These are phyloP conservation scores for Beauveria australis DNA, from an alignment of 2,329 filamentous ascomycete species.

Conservation along the genomic window DNA sequence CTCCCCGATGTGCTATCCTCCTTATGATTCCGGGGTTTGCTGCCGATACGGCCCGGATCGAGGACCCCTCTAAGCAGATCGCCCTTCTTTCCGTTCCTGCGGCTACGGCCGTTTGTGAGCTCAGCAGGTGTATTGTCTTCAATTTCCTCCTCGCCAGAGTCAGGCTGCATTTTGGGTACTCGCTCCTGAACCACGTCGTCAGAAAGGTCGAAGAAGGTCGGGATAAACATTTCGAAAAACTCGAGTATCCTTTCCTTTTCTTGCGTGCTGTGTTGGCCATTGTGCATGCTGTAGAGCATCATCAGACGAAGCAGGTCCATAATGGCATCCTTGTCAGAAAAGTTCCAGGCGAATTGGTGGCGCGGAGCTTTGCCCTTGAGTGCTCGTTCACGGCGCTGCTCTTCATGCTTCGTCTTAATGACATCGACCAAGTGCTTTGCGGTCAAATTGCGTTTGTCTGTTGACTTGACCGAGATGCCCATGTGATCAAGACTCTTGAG, in stretches of 20 bases:
- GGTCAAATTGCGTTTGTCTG: constrained; percentile 85
- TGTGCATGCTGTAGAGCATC: constrained; percentile 57
- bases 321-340: constrained; percentile 63
- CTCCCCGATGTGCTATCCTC: constrained; percentile 73
- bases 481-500: constrained; percentile 96
- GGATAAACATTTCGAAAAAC: constrained; percentile 70
- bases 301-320: constrained; percentile 54
- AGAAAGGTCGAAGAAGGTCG: constrained; percentile 67
- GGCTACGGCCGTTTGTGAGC: constrained; percentile 57
- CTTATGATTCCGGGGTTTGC: constrained; percentile 62
- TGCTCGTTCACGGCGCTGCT: constrained; percentile 67
- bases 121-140: constrained; percentile 66
- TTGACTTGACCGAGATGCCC: constrained; percentile 79
- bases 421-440: constrained; percentile 84
- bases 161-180: constrained; percentile 60
- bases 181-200: constrained; percentile 60
- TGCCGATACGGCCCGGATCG: constrained; percentile 66
- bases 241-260: constrained; percentile 68
- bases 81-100: constrained; percentile 67
- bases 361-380: constrained; percentile 53
- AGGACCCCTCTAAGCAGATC: constrained; percentile 80
- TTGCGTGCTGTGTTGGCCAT: constrained; percentile 60
- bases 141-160: constrained; percentile 68
- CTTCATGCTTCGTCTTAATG: constrained; percentile 87
- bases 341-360: constrained; percentile 68